Base-by-base conservation (phyloP, 2,329 filamentous ascomycete species). In the Penicillium verrucosum region DNA sequence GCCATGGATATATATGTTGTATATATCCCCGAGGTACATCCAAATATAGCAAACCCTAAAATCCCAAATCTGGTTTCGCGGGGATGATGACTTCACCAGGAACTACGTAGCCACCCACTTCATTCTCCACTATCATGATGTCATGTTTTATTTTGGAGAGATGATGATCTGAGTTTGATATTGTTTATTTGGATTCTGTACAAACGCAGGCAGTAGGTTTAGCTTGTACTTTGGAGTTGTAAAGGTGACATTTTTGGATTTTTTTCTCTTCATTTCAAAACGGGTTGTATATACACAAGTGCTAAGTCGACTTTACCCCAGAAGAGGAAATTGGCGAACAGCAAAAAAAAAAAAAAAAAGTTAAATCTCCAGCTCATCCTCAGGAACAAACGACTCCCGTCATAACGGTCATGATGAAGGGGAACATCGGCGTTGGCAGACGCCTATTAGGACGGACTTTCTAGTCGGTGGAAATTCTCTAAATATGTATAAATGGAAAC, bases 401-500 rank as follows among this genome's bases (percentile, higher is more conserved):
- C 62, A 58, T 65, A 63, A 62, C 50, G 56, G 58, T 63, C 62
- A 60, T 65, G 63, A 63, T 61, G 56, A 40, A 48, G 44, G 43
- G 43, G 53, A 40, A 51, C 51, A 50, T 40, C 43, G 44, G 37
- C 51, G 42, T 53, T 18, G 44, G 53, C 18, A 18, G 18, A 18
- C 32, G 54, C 63, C 62, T 58, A 63, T 63, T 60, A 61, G 53
- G 57, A 58, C 45, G 59, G 55, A 57, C 52, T 60, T 56, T 60
- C 57, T 62, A 62, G 56, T 51, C 50, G 21, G 45, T 49, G 36
- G 51, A 36, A 45, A 49, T 32, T 54, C 57, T 64, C 56, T 64
- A 65, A 63, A 59, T 64, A 64, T 65, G 57, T 64, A 64, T 61
- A 61, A 46, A 50, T 38, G 57, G 56, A 65, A 64, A 59, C 34